phyloP scores from a whole-genome alignment of 202 grass and related monocot species.

The Miscanthus sacchariflorus region DNA sequence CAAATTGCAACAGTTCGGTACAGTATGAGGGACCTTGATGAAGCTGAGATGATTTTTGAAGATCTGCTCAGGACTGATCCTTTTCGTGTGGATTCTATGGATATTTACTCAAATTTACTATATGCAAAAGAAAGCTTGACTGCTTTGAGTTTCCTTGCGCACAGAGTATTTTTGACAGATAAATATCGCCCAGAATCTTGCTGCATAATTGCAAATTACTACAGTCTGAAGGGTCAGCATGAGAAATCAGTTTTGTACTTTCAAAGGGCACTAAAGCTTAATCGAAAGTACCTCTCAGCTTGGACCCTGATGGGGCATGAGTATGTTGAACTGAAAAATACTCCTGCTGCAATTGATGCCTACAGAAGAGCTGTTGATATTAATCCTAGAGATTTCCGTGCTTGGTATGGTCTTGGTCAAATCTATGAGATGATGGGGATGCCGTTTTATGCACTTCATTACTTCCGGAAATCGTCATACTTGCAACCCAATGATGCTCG shows the following conservation, averaged over 20 bases:
- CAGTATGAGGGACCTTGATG: slow-evolving; percentile 92
- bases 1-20: slow-evolving; percentile 97
- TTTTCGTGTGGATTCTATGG: slow-evolving; percentile 97
- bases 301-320: slow-evolving; percentile 99
- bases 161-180: slow-evolving; percentile 96
- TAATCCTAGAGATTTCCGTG: slow-evolving; percentile 95
- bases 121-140: slow-evolving; percentile 97
- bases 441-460: slow-evolving; percentile 94
- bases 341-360: slow-evolving; percentile 93
- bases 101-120: slow-evolving; percentile 93
- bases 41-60: slow-evolving; percentile 96
- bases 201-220: slow-evolving; percentile 98
- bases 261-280: slow-evolving; percentile 91
- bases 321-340: slow-evolving; percentile 98
- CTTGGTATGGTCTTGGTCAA: slow-evolving; percentile 99
- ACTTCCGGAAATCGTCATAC: slow-evolving; percentile 85
- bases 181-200: slow-evolving; percentile 97
- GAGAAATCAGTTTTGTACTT: slow-evolving; percentile 99
- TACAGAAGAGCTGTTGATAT: slow-evolving; percentile 98
- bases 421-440: slow-evolving; percentile 99
- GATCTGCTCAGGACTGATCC: slow-evolving; percentile 94
- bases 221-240: slow-evolving; percentile 96
- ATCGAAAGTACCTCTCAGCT: slow-evolving; percentile 93
- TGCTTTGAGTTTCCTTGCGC: slow-evolving; percentile 92
- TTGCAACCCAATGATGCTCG: slow-evolving; percentile 94